phyloP scores from a whole-genome alignment of 768 basidiomycete species.

The Neoboletus brunneissimus region DNA sequence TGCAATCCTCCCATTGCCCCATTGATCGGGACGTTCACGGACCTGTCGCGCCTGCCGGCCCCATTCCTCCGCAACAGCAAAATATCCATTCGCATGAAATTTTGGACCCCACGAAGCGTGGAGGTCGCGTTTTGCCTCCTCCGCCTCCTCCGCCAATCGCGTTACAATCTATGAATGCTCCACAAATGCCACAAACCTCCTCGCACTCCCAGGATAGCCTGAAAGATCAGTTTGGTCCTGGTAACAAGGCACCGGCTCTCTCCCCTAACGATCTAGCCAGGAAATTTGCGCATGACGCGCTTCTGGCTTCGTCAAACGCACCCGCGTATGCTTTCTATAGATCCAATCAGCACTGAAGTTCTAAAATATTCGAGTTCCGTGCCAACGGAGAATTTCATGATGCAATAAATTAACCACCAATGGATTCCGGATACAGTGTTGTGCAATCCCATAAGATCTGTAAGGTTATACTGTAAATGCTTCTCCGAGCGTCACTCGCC shows the following conservation, averaged over 20 bases:
- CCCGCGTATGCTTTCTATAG: conserved; percentile 2
- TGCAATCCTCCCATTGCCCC: background rate
- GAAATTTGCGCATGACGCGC: conserved; percentile 7
- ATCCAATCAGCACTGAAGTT: conserved; percentile 3
- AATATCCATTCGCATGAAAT: background rate
- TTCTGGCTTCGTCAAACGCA: background rate
- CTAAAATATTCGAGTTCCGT: background rate
- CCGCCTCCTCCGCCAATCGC: background rate
- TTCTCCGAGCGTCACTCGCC: background rate
- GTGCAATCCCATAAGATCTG: background rate
- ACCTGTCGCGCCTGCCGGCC: background rate
- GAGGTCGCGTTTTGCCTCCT: background rate
- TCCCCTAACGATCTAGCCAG: conserved; percentile 11
- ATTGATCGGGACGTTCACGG: background rate
- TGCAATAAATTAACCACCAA: background rate
- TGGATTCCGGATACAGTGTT: background rate
- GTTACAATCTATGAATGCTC: background rate
- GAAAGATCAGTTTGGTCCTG: background rate
- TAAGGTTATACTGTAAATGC: conserved; percentile 2
- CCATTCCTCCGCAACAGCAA: background rate
- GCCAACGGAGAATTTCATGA: background rate
- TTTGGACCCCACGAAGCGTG: conserved; percentile 3
- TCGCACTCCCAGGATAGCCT: conserved; percentile 3
- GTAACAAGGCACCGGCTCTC: conserved; percentile 3
- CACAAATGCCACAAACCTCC: background rate